Conservation (phyloP, 148 eudicot genomes). For the Rhododendron kiyosumense region DNA sequence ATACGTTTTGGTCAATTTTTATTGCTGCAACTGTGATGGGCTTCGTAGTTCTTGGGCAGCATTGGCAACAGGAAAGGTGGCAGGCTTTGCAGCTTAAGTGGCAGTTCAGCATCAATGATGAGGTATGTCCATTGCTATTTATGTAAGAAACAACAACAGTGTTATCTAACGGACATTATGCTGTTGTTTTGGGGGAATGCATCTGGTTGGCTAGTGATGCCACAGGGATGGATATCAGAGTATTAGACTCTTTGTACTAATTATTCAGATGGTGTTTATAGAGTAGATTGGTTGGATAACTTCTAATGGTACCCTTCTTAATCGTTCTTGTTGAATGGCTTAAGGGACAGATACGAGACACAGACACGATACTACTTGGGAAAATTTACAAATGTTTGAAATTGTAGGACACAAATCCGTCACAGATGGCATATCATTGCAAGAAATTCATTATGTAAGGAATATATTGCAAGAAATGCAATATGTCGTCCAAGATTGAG, state of each 20-base stretch:
- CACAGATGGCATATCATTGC: not conserved
- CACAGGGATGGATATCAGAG: not conserved
- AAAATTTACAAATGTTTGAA: not conserved
- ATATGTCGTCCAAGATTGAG: not conserved
- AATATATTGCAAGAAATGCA: not conserved
- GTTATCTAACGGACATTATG: not conserved
- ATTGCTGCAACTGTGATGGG: constrained; percentile 95
- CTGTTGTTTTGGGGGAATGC: not conserved
- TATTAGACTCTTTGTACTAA: not conserved
- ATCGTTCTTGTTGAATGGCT: not conserved
- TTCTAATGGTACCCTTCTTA: not conserved
- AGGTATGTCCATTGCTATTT: constrained; percentile 36
- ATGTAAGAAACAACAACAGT: not conserved
- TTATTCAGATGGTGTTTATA: not conserved
- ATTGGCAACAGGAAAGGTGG: constrained; percentile 78
- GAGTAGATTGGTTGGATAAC: not conserved
- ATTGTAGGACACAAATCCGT: not conserved
- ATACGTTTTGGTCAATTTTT: constrained; percentile 72
- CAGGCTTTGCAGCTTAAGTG: constrained; percentile 62
- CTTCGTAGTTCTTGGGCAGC: constrained; percentile 72
- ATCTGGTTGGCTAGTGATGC: not conserved
- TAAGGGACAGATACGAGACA: not conserved
- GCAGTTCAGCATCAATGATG: constrained; percentile 45
- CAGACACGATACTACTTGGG: not conserved
- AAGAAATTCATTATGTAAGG: not conserved